Evolutionary conservation across 1,284 basidiomycete species (phyloP).

Genomic region (Lentinula novae-zelandiae): DNA sequence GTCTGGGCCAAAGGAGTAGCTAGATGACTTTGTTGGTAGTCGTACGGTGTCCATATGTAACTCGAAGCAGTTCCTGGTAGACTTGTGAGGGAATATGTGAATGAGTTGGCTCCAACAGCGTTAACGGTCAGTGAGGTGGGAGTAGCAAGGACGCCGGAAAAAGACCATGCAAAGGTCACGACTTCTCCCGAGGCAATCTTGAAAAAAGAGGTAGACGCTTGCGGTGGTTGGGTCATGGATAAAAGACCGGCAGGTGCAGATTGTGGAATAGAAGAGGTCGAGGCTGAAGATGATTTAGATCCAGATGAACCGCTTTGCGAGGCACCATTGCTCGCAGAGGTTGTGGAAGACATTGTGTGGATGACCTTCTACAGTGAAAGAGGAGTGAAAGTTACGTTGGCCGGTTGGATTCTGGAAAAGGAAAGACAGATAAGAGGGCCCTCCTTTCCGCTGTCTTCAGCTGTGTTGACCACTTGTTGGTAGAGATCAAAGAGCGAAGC

Average conservation of each 20-base stretch:
- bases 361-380: not conserved
- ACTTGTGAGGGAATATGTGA: conserved; percentile 81
- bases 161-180: conserved; percentile 93
- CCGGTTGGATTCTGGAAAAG: not conserved
- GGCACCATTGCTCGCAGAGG: not conserved
- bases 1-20: conserved; percentile 68
- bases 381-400: not conserved
- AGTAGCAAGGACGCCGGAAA: conserved; percentile 64
- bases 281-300: not conserved
- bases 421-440: not conserved
- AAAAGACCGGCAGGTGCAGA: conserved; percentile 64
- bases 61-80: conserved; percentile 68
- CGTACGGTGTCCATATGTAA: conserved; percentile 80
- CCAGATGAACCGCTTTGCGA: not conserved
- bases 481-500: too few relatives aligned
- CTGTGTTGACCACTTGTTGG: too few relatives aligned
- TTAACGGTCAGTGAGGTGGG: conserved; percentile 77
- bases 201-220: conserved; percentile 80
- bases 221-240: conserved; percentile 76
- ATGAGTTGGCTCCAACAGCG: conserved; percentile 81
- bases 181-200: conserved; percentile 77
- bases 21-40: conserved; percentile 67
- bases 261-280: conserved; percentile 37
- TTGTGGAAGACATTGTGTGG: not conserved
- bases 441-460: not conserved